A percentile compares a stretch with the other conserved stretches of the same genome.
These are phyloP conservation scores for Tetrahymena thermophila DNA, from an alignment of 73 alveolate genomes.

Conservation along the genomic window DNA sequence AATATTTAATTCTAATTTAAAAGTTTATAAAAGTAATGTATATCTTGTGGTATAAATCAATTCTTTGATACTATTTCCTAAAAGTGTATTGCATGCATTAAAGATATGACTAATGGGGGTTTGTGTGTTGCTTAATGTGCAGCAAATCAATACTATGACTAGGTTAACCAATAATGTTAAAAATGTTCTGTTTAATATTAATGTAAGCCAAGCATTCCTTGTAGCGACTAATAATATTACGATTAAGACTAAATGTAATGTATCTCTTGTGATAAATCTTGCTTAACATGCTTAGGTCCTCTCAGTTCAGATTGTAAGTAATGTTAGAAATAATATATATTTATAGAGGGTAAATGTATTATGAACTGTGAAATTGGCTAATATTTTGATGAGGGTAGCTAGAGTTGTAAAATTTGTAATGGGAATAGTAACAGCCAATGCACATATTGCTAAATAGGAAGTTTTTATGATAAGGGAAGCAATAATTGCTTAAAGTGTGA, in stretches of 20 bases:
- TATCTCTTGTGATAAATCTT: not conserved
- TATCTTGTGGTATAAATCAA: not conserved
- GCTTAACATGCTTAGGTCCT: not conserved
- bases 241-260: not conserved
- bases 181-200: not conserved
- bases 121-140: not conserved
- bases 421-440: not conserved
- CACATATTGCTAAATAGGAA: too few relatives aligned
- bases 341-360: not conserved
- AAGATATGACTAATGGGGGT: not conserved
- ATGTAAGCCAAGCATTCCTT: not conserved
- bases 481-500: not conserved
- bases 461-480: not conserved
- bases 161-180: not conserved
- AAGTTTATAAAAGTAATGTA: not conserved
- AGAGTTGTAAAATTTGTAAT: not conserved
- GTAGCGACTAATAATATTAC: not conserved
- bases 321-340: not conserved
- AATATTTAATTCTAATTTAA: too few relatives aligned
- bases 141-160: not conserved
- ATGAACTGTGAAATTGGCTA: not conserved
- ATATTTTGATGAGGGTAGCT: not conserved
- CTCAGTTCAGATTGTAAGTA: not conserved
- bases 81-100: not conserved
- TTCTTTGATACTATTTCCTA: not conserved